Base-by-base conservation (phyloP, 768 basidiomycete genomes). In the Lyophyllum atratum region DNA sequence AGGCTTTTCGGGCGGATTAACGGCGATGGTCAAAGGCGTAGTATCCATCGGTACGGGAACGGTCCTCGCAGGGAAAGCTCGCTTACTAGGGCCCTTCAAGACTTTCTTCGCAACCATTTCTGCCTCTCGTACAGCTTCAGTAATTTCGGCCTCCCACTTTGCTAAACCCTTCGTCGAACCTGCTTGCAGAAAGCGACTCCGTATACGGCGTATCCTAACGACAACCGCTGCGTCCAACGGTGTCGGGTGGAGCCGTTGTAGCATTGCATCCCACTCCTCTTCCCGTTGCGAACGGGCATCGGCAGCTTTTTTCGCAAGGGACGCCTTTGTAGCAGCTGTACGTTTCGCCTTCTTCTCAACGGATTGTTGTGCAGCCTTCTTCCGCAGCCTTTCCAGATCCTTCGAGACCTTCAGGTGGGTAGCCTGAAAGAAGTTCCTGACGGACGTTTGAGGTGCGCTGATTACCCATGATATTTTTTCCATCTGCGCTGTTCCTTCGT, bases 141-240 rank as follows among this genome's bases (percentile, higher is more conserved):
- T 60, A 39, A 92, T 80, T 64, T 87, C 84, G 25, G 68, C 74
- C 68, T 87, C 85, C 90, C 90, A 92, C 67, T 80, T 83, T 21
- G 68, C 65, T 9, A 70, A 61, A 52, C 85, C 79, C 53, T 74
- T 79, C 11, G 74, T 74, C 3, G 80, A 73, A n/a, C 76, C 76
- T 3, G 85, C 81, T 58, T 86, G 83, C 58, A 90, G 54, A 65
- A 85, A 92, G 28, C 80, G 80, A 9, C 65, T 74, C 34, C 79
- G 81, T 24, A 92, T 72, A 10, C 80, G 76, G 22, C 80, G 78
- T 8, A 92, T 69, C 25, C 86, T 81, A 55, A 80, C 66, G 2
- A 74, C 75, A 19, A 78, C 73, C 25, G 82, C 74, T 7, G 80
- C 76, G 31, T 77, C 73, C 51, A 87, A 61, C 7, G 81, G 72